A percentile compares a stretch with the other conserved stretches of the same genome.
These are phyloP conservation scores for Pseudogymnoascus sp. DNA, from an alignment of 2,329 filamentous ascomycete genomes.

Conservation along the genomic window DNA sequence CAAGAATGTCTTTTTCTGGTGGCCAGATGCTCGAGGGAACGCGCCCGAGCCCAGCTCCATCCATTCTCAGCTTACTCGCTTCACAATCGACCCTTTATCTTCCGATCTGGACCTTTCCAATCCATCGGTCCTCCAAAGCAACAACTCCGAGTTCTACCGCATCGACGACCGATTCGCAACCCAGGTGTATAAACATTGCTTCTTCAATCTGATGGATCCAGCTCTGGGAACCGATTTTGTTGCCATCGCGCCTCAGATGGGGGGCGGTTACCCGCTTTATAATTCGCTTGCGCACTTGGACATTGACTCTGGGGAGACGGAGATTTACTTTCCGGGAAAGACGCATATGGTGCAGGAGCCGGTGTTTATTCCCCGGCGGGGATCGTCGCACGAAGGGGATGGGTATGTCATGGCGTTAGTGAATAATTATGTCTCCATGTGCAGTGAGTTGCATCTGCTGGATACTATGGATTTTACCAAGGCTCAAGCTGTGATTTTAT, in stretches of 20 bases:
- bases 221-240: slow-evolving; percentile 17
- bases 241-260: background rate
- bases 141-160: slow-evolving; percentile 23
- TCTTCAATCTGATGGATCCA: slow-evolving; percentile 32
- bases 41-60: background rate
- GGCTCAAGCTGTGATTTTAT: too few species aligned
- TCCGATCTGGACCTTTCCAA: slow-evolving; percentile 14
- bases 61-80: slow-evolving; percentile 16
- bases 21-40: slow-evolving; percentile 30
- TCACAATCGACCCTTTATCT: slow-evolving; percentile 22
- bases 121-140: slow-evolving; percentile 32
- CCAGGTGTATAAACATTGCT: slow-evolving; percentile 40
- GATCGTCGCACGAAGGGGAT: slow-evolving; percentile 22
- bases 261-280: slow-evolving; percentile 4
- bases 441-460: too few species aligned
- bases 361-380: slow-evolving; percentile 21
- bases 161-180: slow-evolving; percentile 31
- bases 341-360: slow-evolving; percentile 22
- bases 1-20: slow-evolving; percentile 38
- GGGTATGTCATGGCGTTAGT: slow-evolving; percentile 25
- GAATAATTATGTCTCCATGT: slow-evolving; percentile 19
- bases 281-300: background rate
- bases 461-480: too few species aligned
- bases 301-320: slow-evolving; percentile 10
- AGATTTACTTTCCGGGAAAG: slow-evolving; percentile 13